A percentile compares a stretch with the other conserved stretches of the same genome.
Conservation (phyloP, 2,329 filamentous ascomycete genomes). For the Colletotrichum sp. region DNA sequence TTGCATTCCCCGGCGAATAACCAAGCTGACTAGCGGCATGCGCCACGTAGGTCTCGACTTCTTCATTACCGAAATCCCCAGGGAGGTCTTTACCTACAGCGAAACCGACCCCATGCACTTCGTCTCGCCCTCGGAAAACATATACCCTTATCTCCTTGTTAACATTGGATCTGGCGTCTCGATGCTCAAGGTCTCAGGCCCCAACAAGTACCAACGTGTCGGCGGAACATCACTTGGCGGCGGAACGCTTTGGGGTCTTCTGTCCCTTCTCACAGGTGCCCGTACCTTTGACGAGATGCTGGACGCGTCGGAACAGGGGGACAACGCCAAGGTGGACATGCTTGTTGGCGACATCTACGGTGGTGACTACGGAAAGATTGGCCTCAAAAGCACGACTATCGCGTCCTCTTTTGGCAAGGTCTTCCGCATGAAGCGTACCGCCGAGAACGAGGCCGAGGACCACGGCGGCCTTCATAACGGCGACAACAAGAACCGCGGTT, state of each 20-base stretch:
- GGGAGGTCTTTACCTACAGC: conserved; percentile 96
- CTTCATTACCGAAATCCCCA: conserved; percentile 97
- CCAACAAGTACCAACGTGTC: conserved; percentile 84
- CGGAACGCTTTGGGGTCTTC: conserved; percentile 95
- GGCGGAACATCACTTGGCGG: conserved; percentile 94
- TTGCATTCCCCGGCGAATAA: background rate
- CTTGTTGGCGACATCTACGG: conserved; percentile 98
- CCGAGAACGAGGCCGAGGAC: conserved; percentile 80
- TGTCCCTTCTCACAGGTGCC: conserved; percentile 91
- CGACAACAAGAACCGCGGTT: conserved; percentile 39
- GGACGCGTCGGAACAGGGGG: conserved; percentile 84
- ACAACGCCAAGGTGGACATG: conserved; percentile 95
- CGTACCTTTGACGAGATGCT: conserved; percentile 98
- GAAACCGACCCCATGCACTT: conserved; percentile 92
- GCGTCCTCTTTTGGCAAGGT: conserved; percentile 97
- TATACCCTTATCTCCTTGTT: conserved; percentile 96
- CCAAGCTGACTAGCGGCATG: background rate
- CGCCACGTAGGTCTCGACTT: conserved; percentile 79
- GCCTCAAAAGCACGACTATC: conserved; percentile 93
- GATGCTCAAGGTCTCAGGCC: conserved; percentile 95
- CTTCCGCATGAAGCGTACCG: conserved; percentile 87
- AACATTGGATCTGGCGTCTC: conserved; percentile 98
- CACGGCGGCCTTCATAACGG: conserved; percentile 62
- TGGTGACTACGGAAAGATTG: conserved; percentile 94
- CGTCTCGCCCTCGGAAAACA: conserved; percentile 74